Conservation (phyloP, 106 monocot genomes). For the Ottelia alismoides region DNA sequence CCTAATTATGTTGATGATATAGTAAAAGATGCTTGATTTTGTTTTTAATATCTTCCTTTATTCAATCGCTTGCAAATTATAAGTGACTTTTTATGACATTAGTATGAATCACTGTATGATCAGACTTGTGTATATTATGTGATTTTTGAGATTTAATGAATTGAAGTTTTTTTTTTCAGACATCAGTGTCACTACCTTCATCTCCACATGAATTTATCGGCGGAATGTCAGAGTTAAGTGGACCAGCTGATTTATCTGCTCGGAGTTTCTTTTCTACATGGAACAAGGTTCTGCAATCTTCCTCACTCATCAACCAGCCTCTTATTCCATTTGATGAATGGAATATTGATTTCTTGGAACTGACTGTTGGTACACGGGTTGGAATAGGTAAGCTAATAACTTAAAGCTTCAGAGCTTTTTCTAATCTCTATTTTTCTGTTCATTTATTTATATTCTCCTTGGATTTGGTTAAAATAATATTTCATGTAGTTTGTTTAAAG, state of each 20-base stretch:
- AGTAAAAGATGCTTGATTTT: too few relatives aligned
- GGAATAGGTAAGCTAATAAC: conserved; percentile 37
- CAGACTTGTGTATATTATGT: conserved; percentile 14
- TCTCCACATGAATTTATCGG: conserved; percentile 67
- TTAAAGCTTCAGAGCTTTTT: too few relatives aligned
- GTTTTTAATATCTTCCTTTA: too few relatives aligned
- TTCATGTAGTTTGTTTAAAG: too few relatives aligned
- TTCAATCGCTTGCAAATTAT: too few relatives aligned
- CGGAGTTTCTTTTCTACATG: conserved; percentile 37
- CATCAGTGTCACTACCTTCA: conserved; percentile 73
- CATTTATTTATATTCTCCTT: neutral
- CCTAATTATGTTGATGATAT: too few relatives aligned
- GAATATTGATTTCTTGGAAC: conserved; percentile 81
- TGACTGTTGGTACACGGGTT: conserved; percentile 80
- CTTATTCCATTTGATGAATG: conserved; percentile 76
- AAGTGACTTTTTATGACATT: too few relatives aligned
- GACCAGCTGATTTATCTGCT: conserved; percentile 26
- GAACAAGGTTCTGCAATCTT: conserved; percentile 63
- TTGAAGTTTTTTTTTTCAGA: conserved; percentile 52
- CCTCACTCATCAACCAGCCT: conserved; percentile 54
- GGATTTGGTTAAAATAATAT: too few relatives aligned
- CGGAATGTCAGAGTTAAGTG: conserved; percentile 25
- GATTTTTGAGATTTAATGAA: conserved; percentile 31
- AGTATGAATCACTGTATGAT: too few relatives aligned
- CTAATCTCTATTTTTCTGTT: too few relatives aligned